A percentile compares a stretch with the other conserved stretches of the same genome.
Evolutionary conservation across 2,329 filamentous ascomycete genomes (phyloP).

Genomic region (Botryosphaeria dothidea): DNA sequence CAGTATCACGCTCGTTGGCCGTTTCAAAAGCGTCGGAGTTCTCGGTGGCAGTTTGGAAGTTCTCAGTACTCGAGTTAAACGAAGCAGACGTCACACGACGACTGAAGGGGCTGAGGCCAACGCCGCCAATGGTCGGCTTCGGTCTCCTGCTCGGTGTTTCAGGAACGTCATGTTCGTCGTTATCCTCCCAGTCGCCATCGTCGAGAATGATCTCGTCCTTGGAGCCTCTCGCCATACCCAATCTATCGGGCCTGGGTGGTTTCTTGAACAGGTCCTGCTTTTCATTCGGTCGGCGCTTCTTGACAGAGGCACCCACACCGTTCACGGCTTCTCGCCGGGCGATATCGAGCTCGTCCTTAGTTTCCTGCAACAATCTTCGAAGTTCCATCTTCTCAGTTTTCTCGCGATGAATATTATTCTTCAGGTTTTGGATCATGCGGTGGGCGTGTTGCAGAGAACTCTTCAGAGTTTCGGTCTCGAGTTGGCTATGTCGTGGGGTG

Average conservation of each 20-base stretch:
- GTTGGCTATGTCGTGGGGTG: slow-evolving; percentile 83
- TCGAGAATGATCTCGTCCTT: slow-evolving; percentile 78
- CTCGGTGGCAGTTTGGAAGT: slow-evolving; percentile 74
- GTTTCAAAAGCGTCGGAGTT: slow-evolving; percentile 66
- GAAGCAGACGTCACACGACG: slow-evolving; percentile 35
- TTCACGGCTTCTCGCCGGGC: slow-evolving; percentile 57
- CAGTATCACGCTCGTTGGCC: slow-evolving; percentile 71
- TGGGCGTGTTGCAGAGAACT: slow-evolving; percentile 93
- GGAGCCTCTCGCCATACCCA: slow-evolving; percentile 57
- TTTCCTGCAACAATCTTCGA: slow-evolving; percentile 91
- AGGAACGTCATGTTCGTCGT: slow-evolving; percentile 61
- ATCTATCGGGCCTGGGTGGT: slow-evolving; percentile 67
- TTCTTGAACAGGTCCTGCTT: slow-evolving; percentile 70
- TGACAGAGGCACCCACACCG: slow-evolving; percentile 48
- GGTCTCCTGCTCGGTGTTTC: slow-evolving; percentile 40
- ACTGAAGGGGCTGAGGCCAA: slow-evolving; percentile 26
- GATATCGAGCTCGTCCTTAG: slow-evolving; percentile 83
- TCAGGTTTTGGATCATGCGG: slow-evolving; percentile 92
- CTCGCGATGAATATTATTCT: slow-evolving; percentile 92
- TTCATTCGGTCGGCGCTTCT: slow-evolving; percentile 58
- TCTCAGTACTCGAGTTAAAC: slow-evolving; percentile 56
- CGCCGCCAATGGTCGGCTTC: slow-evolving; percentile 24
- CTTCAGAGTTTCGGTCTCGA: slow-evolving; percentile 95
- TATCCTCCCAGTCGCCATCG: slow-evolving; percentile 89
- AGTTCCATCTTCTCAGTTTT: slow-evolving; percentile 98